Base-by-base conservation (phyloP, 2,329 filamentous ascomycete species). In the Alternaria consortialis region DNA sequence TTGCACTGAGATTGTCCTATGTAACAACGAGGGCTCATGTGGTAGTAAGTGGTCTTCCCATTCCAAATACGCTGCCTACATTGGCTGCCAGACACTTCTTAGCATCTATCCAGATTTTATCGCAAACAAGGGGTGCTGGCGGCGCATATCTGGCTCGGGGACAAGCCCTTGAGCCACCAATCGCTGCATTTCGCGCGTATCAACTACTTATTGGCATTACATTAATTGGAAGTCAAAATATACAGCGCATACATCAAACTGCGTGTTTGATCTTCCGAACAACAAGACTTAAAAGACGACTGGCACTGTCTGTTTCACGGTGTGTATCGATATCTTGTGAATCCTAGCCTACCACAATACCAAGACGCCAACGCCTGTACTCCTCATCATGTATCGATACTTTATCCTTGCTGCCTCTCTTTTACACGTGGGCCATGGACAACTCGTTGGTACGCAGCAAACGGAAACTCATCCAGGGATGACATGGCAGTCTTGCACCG, bases 391-490 rank as follows among this genome's bases (percentile, higher is more conserved):
- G 73, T 70, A 73, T 65, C 68, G 65, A 50, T 56, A 61, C 60
- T 71, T 83, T 68, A 74, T 80, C 64, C 70, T 84, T 60, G 77
- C 81, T 66, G 78, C 80, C 51, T 77, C 80, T 58, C 75, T 86
- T 56, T 63, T 83, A 58, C 80, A 81, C 58, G 71, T 70, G 43
- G 81, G 75, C 40, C 72, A 78, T 39, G 84, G 84, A 60, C 86
- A 88, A 40, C 57, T 76, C 29, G 71, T 75, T 32, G 79, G 79
- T 47, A 79, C 73, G 11, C 64, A 76, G 56, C 75, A 74, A 48
- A 66, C 77, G 4, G 79, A 82, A 62, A 77, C 66, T 8, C 80
- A 82, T 53, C 80, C 80, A 25, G 64, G 72, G 17, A 64, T 82
- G 58, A 73, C 68, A 29, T 79, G 75, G 69, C 72, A 79, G 62